Percentiles rank a stretch among this genome's conserved stretches.
Conservation (phyloP, 2,329 filamentous ascomycete genomes). For the Phaeosphaeriaceae sp. region DNA sequence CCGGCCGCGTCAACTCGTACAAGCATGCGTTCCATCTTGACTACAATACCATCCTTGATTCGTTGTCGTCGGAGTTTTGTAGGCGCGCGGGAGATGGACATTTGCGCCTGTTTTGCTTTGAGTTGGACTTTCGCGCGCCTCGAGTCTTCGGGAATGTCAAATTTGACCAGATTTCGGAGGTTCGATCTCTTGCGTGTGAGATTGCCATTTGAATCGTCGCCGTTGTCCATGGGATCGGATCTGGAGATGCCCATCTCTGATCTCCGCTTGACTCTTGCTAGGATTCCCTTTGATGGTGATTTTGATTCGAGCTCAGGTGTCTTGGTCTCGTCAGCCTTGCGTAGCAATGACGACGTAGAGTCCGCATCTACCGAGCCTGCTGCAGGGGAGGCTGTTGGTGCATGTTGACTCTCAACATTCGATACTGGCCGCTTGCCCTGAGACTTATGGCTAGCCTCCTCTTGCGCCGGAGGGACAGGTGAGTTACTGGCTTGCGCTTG, state of each 20-base stretch:
- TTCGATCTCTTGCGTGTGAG: constrained; percentile 36
- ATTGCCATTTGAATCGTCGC: constrained; percentile 13
- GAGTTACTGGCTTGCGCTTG: constrained; percentile 38
- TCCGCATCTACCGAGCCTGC: constrained; percentile 43
- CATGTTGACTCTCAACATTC: constrained; percentile 35
- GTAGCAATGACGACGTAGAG: constrained; percentile 48
- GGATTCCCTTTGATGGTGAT: constrained; percentile 34
- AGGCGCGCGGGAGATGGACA: constrained; percentile 44
- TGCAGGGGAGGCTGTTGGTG: constrained; percentile 30
- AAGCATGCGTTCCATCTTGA: constrained; percentile 74
- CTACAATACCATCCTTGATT: constrained; percentile 64
- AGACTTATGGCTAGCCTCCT: constrained; percentile 20
- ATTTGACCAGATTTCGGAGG: constrained; percentile 50
- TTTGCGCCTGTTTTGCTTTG: constrained; percentile 49
- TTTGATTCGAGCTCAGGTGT: constrained; percentile 25
- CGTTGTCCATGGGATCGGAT: constrained; percentile 3
- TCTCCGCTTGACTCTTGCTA: constrained; percentile 34
- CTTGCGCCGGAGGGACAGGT: constrained; percentile 33
- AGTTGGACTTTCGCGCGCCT: constrained; percentile 47
- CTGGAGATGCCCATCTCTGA: constrained; percentile 32
- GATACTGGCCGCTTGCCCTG: constrained; percentile 39
- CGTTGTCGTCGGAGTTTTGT: constrained; percentile 49
- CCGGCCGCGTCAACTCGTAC: constrained; percentile 65
- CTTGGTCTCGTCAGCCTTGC: constrained; percentile 44
- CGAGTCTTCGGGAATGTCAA: constrained; percentile 51